phyloP scores from a whole-genome alignment of 1,284 basidiomycete genomes.

The Kalmanozyma brasiliensis region DNA sequence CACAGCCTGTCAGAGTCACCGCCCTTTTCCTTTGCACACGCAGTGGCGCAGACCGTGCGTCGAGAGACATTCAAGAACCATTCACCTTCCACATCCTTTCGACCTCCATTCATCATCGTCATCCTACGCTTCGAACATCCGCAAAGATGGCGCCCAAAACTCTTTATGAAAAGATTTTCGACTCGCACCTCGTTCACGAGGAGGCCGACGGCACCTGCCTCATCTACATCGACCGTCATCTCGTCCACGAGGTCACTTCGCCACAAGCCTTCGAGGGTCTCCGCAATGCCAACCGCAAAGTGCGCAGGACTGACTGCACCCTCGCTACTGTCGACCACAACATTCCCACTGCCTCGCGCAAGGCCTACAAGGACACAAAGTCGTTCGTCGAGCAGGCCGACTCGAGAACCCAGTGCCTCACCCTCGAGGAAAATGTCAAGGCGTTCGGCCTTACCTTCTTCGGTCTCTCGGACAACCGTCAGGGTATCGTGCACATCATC shows the following conservation, averaged over 20 bases:
- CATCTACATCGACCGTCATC: conserved; percentile 66
- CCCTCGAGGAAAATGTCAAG: conserved; percentile 65
- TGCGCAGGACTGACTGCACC: conserved; percentile 65
- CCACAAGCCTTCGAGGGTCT: conserved; percentile 67
- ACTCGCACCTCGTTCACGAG: conserved; percentile 61
- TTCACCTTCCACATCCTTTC: background rate
- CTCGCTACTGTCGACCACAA: conserved; percentile 68
- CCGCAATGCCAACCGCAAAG: conserved; percentile 56
- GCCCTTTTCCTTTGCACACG: background rate
- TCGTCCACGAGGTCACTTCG: conserved; percentile 67
- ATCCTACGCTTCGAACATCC: background rate
- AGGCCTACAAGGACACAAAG: conserved; percentile 63
- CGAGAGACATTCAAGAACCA: conserved; percentile 5
- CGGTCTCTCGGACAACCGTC: conserved; percentile 63
- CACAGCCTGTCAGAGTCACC: no score
- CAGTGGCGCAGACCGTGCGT: conserved; percentile 1
- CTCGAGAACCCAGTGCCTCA: conserved; percentile 65
- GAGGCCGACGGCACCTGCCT: conserved; percentile 63
- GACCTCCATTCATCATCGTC: conserved; percentile 4
- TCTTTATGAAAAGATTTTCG: conserved; percentile 66
- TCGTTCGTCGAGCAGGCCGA: conserved; percentile 64
- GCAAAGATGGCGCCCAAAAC: conserved; percentile 53
- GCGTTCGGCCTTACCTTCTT: conserved; percentile 67
- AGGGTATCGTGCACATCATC: conserved; percentile 67
- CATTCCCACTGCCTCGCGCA: conserved; percentile 65